Evolutionary conservation across 805 yeast species (phyloP).

Genomic region (Saitoella complicata): DNA sequence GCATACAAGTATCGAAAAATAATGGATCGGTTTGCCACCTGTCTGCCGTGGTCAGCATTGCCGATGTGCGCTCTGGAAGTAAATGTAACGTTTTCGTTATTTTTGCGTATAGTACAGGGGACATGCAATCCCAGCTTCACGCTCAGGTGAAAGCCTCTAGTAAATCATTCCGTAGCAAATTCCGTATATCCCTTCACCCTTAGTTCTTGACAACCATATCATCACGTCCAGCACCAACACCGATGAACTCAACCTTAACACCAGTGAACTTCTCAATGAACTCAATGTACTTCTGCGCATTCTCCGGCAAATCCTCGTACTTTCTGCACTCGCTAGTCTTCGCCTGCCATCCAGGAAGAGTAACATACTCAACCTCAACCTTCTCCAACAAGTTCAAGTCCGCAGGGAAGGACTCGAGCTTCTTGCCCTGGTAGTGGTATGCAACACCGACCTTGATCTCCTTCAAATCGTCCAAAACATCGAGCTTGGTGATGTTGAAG

Average conservation of each 20-base stretch:
- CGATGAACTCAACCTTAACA: conserved; percentile 90
- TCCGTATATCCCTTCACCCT: too few relatives aligned
- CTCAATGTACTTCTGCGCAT: conserved; percentile 69
- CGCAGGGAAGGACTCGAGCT: conserved; percentile 73
- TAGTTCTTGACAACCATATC: conserved; percentile 7
- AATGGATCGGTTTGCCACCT: too few relatives aligned
- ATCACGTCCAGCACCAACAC: conserved; percentile 75
- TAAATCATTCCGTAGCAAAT: too few relatives aligned
- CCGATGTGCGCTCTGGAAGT: too few relatives aligned
- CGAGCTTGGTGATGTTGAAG: conserved; percentile 85
- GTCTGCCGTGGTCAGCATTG: too few relatives aligned
- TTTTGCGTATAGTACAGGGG: too few relatives aligned
- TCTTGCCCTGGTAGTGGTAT: conserved; percentile 65
- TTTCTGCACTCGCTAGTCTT: conserved; percentile 58
- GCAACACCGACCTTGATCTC: conserved; percentile 79
- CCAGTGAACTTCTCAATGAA: conserved; percentile 72
- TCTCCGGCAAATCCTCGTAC: conserved; percentile 70
- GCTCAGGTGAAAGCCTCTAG: too few relatives aligned
- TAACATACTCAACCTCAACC: conserved; percentile 81
- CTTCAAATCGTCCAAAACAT: conserved; percentile 78
- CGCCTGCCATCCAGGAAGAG: conserved; percentile 86
- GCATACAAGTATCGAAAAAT: too few relatives aligned
- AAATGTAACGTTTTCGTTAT: too few relatives aligned
- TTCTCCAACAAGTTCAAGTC: conserved; percentile 67
- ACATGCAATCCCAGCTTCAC: too few relatives aligned